These are phyloP conservation scores for Rhizopogon parksii DNA, from an alignment of 1,284 basidiomycete genomes.

Conservation along the genomic window DNA sequence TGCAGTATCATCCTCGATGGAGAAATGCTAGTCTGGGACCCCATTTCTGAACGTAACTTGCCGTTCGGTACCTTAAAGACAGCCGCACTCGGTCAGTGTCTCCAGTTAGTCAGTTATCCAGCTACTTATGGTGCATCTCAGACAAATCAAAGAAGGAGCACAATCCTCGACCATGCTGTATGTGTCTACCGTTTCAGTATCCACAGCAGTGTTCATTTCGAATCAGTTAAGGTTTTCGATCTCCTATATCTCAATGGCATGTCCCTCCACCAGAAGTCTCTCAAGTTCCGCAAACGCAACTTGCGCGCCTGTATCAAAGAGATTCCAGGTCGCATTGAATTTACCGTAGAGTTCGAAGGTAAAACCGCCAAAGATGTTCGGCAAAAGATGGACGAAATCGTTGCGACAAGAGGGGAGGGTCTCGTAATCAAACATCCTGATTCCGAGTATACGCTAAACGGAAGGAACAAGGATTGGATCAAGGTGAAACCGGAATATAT, in stretches of 20 bases:
- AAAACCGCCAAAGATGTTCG: conserved; percentile 76
- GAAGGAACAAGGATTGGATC: conserved; percentile 84
- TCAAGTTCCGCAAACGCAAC: conserved; percentile 65
- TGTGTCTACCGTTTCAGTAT: conserved; percentile 24
- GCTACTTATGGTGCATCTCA: conserved; percentile 24
- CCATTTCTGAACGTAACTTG: conserved; percentile 74
- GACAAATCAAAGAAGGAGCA: conserved; percentile 65
- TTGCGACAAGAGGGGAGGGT: conserved; percentile 82
- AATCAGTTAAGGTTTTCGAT: conserved; percentile 89
- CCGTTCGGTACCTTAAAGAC: conserved; percentile 92
- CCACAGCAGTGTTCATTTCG: conserved; percentile 1
- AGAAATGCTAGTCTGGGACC: conserved; percentile 97
- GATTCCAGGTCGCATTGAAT: conserved; percentile 74
- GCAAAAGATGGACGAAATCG: conserved; percentile 69
- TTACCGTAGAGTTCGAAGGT: conserved; percentile 64
- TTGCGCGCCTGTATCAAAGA: conserved; percentile 54
- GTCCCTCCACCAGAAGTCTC: conserved; percentile 57
- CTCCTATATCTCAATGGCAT: conserved; percentile 79
- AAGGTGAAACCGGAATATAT: conserved; percentile 95
- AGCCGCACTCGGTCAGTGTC: conserved; percentile 64
- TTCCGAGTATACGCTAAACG: conserved; percentile 76
- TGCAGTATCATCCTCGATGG: conserved; percentile 85
- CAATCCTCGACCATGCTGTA: conserved; percentile 84
- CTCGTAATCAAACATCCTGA: conserved; percentile 83
- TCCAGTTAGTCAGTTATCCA: neutral